Base-by-base conservation (phyloP, 805 yeast species). In the Kregervanrija fluxuum region DNA sequence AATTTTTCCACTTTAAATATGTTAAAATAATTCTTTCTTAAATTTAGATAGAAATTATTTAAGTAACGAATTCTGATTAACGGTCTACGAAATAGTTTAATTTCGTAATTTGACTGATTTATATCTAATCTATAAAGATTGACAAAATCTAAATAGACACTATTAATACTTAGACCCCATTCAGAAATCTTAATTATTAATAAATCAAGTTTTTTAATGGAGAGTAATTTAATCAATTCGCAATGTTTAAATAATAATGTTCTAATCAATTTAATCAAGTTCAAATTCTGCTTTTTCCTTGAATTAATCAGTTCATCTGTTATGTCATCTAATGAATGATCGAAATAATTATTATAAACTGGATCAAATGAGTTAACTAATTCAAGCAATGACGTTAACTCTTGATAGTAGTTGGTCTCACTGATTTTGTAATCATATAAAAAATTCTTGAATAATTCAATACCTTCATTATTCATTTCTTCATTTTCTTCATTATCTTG, bases 41-140 rank as follows among this genome's bases (percentile, higher is more conserved):
- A 37, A 13, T 49, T 48, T n/a, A 41, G 35, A 11, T 57, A 43
- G 31, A 60, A 51, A 37, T 52, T 56, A 14, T 48, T 49, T 17
- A 66, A 40, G 30, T 55, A 53, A 6, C 59, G 45, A n/a, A 65
- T 43, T 45, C 64, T 54, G 32, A 57, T 49, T 32, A 66, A 40
- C 9, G 70, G 70, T 38, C 58, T 50, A 41, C 62, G 52, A 41
- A 62, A 59, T 6, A 61, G 45, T 13, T 47, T 46, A 17, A 59
- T 43, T 44, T 65, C 68, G 2, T 55, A 46, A 8, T 55, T 47
- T 1, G 64, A 40, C 33, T 60, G 61, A 35, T 50, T 49, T 4
- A 49, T 38, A 32, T 48, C 56, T 14, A 57, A 33, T 33, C 42
- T 50, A 49, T 61, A 64, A 12, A 43, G 31, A 11, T 44, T 38